Percentiles rank a stretch among this genome's conserved stretches.
Conservation (phyloP, 2,329 filamentous ascomycete genomes). For the Alternaria brassicicola region DNA sequence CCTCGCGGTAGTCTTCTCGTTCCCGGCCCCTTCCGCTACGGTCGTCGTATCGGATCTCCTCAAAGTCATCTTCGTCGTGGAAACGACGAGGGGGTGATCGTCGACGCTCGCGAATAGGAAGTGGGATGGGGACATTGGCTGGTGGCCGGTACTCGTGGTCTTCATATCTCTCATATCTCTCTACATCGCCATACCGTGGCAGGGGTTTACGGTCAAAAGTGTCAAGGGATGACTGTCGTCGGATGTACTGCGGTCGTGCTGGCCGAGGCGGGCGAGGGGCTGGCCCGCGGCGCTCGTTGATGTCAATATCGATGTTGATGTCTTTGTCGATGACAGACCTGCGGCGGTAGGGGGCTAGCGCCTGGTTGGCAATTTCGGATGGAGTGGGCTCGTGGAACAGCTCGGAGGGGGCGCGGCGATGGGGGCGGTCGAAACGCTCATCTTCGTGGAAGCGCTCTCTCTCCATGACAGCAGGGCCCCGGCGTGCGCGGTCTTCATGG, state of each 20-base stretch:
- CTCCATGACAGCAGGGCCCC: constrained; percentile 47
- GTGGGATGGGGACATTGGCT: constrained; percentile 71
- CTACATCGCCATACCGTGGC: constrained; percentile 62
- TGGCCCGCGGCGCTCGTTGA: constrained; percentile 50
- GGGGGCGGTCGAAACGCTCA: constrained; percentile 53
- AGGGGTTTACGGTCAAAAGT: constrained; percentile 81
- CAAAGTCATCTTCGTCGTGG: constrained; percentile 72
- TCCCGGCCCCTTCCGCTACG: constrained; percentile 31
- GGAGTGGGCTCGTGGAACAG: constrained; percentile 56
- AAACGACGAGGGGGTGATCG: constrained; percentile 58
- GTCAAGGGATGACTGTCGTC: constrained; percentile 87
- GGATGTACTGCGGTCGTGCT: constrained; percentile 70
- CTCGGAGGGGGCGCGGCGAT: constrained; percentile 50
- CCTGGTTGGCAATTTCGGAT: constrained; percentile 56
- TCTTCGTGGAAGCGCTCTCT: constrained; percentile 64
- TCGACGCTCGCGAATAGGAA: constrained; percentile 59
- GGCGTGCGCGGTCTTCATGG: constrained; percentile 52
- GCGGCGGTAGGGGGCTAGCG: constrained; percentile 64
- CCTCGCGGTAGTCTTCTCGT: constrained; percentile 56
- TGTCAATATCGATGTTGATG: constrained; percentile 54
- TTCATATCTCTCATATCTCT: constrained; percentile 47
- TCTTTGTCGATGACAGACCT: constrained; percentile 64
- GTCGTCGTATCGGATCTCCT: constrained; percentile 59
- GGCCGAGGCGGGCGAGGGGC: constrained; percentile 61
- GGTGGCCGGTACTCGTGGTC: constrained; percentile 65